Evolutionary conservation across 2,329 filamentous ascomycete genomes (phyloP).

Genomic region (Reticulascus tulasneorum): DNA sequence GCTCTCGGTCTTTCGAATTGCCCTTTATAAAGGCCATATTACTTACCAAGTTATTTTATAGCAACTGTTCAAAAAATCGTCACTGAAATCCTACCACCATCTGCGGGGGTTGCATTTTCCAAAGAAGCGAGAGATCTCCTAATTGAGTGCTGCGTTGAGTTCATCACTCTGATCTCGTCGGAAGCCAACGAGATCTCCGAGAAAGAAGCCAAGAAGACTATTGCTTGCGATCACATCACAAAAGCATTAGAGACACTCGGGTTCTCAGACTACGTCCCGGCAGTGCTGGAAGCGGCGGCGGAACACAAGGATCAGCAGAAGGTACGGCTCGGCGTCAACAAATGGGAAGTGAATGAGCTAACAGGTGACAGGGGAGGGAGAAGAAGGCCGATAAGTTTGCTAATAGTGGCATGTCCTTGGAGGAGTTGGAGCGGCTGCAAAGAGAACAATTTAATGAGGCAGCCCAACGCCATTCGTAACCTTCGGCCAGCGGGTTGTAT

Average conservation of each 20-base stretch:
- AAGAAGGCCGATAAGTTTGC: slow-evolving; percentile 98
- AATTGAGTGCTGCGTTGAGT: slow-evolving; percentile 98
- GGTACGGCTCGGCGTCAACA: slow-evolving; percentile 44
- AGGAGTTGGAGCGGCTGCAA: slow-evolving; percentile 84
- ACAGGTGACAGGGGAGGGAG: slow-evolving; percentile 68
- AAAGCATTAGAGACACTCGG: slow-evolving; percentile 89
- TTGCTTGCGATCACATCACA: slow-evolving; percentile 95
- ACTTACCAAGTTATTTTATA: slow-evolving; percentile 29
- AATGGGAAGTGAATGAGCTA: slow-evolving; percentile 6
- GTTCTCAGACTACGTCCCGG: slow-evolving; percentile 86
- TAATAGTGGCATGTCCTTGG: slow-evolving; percentile 85
- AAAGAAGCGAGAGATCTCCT: slow-evolving; percentile 93
- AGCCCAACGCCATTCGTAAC: slow-evolving; percentile 14
- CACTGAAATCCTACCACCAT: slow-evolving; percentile 80
- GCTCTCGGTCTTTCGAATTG: too few species aligned
- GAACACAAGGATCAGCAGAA: slow-evolving; percentile 93
- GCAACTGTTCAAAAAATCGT: slow-evolving; percentile 82
- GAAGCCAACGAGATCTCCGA: slow-evolving; percentile 99
- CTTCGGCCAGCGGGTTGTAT: too few species aligned
- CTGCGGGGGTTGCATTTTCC: slow-evolving; percentile 76
- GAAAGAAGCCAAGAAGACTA: slow-evolving; percentile 98
- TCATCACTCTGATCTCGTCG: slow-evolving; percentile 96
- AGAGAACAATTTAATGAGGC: slow-evolving; percentile 75
- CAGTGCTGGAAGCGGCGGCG: slow-evolving; percentile 79
- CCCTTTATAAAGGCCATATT: background rate